phyloP scores from a whole-genome alignment of 1,284 basidiomycete species.

The Polyporus tsugae region DNA sequence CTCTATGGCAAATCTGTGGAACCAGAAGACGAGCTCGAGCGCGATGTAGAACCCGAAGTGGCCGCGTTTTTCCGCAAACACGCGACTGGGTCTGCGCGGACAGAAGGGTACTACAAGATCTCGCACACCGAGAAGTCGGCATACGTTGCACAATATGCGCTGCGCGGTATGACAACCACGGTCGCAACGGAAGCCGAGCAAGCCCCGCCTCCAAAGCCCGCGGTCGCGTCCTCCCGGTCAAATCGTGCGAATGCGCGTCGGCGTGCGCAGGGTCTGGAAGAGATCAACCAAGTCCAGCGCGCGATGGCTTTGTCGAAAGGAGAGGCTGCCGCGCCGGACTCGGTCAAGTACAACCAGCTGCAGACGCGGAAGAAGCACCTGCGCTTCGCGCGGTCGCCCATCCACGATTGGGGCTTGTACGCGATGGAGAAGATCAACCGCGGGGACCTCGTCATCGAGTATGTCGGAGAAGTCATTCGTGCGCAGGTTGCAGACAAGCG shows the following conservation, averaged over 20 bases:
- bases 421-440: slow-evolving; percentile 93
- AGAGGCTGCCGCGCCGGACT: slow-evolving; percentile 70
- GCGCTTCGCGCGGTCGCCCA: slow-evolving; percentile 94
- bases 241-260: slow-evolving; percentile 96
- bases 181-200: slow-evolving; percentile 45
- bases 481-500: slow-evolving; percentile 97
- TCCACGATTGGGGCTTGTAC: slow-evolving; percentile 98
- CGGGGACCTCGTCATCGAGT: slow-evolving; percentile 99
- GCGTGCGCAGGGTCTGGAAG: slow-evolving; percentile 93
- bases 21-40: slow-evolving; percentile 39
- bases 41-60: slow-evolving; percentile 39
- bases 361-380: slow-evolving; percentile 98
- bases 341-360: slow-evolving; percentile 98
- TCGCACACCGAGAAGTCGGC: slow-evolving; percentile 91
- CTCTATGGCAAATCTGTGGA: slow-evolving; percentile 39
- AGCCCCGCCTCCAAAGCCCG: slow-evolving; percentile 54
- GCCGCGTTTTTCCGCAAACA: slow-evolving; percentile 70
- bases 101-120: slow-evolving; percentile 96
- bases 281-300: slow-evolving; percentile 86
- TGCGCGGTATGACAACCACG: slow-evolving; percentile 55
- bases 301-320: slow-evolving; percentile 80
- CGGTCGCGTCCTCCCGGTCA: slow-evolving; percentile 84
- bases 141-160: slow-evolving; percentile 84
- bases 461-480: slow-evolving; percentile 96
- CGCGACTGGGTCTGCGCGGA: slow-evolving; percentile 84